Percentiles rank a stretch among this genome's conserved stretches.
Evolutionary conservation across 306 rosid genomes (phyloP).

Genomic region (Ammopiptanthus mongolicus): DNA sequence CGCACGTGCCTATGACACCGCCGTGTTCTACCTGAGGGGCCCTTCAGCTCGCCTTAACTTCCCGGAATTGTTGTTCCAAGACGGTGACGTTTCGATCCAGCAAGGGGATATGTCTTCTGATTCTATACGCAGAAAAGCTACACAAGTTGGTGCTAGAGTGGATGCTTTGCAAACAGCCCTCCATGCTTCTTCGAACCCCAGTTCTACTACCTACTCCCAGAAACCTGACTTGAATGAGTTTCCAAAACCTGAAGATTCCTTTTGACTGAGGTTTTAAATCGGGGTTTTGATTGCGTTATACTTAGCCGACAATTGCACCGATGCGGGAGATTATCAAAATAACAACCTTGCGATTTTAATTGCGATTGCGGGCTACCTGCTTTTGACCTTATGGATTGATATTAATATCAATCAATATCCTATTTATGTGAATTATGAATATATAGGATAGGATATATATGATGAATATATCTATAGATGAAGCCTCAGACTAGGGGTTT

Average conservation of each 20-base stretch:
- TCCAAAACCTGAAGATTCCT: constrained; percentile 72
- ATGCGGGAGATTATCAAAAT: no score
- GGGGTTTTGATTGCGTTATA: no score
- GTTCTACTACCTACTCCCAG: neutral
- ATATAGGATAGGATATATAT: neutral
- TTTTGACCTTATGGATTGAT: constrained; percentile 34
- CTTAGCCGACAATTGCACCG: no score
- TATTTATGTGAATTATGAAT: neutral
- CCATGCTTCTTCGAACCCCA: constrained; percentile 24
- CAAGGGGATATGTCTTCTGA: constrained; percentile 68
- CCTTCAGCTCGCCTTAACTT: constrained; percentile 84
- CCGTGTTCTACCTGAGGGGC: constrained; percentile 85
- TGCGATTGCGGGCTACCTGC: no score
- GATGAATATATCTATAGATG: constrained; percentile 6
- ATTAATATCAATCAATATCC: neutral
- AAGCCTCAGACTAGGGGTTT: constrained; percentile 32
- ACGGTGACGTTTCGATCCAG: neutral
- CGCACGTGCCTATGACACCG: constrained; percentile 96
- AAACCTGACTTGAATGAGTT: constrained; percentile 82
- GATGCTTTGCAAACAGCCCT: constrained; percentile 68
- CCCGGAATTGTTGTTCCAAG: constrained; percentile 62
- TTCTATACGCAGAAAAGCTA: constrained; percentile 71
- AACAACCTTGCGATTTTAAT: no score
- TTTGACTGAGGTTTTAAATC: no score
- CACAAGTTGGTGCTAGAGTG: constrained; percentile 91